Evolutionary conservation across 305 asterid genomes (phyloP).

Genomic region (Fraxinus ornus): DNA sequence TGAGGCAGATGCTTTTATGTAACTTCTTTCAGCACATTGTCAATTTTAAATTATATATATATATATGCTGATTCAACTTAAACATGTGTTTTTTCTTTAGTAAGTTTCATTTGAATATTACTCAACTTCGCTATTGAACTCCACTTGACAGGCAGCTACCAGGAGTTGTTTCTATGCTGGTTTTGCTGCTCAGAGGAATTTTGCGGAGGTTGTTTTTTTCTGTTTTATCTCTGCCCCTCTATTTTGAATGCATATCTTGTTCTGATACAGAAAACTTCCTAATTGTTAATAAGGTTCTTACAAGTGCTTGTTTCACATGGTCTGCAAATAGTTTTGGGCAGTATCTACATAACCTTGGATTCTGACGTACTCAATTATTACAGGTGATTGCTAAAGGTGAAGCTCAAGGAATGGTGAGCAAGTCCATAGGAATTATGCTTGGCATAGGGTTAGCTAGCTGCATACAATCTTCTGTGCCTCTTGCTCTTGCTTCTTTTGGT

Average conservation of each 20-base stretch:
- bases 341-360: slow-evolving; percentile 10
- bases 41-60: neutral
- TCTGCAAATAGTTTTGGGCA: slow-evolving; percentile 11
- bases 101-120: neutral
- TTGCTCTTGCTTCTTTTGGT: slow-evolving; percentile 81
- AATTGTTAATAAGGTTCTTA: neutral
- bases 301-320: slow-evolving; percentile 3
- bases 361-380: slow-evolving; percentile 24
- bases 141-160: slow-evolving; percentile 72
- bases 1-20: neutral
- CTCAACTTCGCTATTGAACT: neutral
- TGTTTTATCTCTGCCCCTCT: neutral
- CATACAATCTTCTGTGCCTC: slow-evolving; percentile 79
- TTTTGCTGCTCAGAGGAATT: slow-evolving; percentile 96
- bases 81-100: neutral
- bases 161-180: slow-evolving; percentile 98
- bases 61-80: neutral
- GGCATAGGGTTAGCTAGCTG: slow-evolving; percentile 83
- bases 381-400: slow-evolving; percentile 99
- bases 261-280: slow-evolving; percentile 9
- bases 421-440: slow-evolving; percentile 79
- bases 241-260: neutral
- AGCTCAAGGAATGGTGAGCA: slow-evolving; percentile 99
- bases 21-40: neutral
- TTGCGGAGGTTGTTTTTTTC: slow-evolving; percentile 68